These are phyloP conservation scores for Geoglossum cookeanum DNA, from an alignment of 2,329 filamentous ascomycete species.

Conservation along the genomic window DNA sequence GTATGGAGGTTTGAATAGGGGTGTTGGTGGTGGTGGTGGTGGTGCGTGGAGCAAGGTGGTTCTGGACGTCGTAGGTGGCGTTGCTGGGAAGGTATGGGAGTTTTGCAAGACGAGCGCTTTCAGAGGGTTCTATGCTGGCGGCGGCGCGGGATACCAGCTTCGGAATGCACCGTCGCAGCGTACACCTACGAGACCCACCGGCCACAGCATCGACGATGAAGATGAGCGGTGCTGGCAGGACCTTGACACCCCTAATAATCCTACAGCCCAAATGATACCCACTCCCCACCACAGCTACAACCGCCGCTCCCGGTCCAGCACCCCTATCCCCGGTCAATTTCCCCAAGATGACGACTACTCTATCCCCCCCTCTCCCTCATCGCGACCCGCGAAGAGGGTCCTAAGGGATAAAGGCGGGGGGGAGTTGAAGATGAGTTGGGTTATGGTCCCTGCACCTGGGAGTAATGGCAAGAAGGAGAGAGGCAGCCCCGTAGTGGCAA, in stretches of 20 bases:
- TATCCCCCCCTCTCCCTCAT: slow-evolving; percentile 20
- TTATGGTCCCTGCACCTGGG: slow-evolving; percentile 31
- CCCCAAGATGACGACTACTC: slow-evolving; percentile 30
- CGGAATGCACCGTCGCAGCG: slow-evolving; percentile 13
- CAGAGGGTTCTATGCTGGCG: slow-evolving; percentile 70
- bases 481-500: no score
- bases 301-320: slow-evolving; percentile 13
- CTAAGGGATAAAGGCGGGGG: slow-evolving; percentile 30
- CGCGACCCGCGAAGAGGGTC: slow-evolving; percentile 26
- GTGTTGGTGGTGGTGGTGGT: background rate
- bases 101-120: slow-evolving; percentile 59
- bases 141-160: slow-evolving; percentile 51
- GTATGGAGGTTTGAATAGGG: background rate
- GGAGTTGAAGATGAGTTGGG: slow-evolving; percentile 49
- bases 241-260: slow-evolving; percentile 8
- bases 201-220: background rate
- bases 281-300: slow-evolving; percentile 3
- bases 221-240: slow-evolving; percentile 16
- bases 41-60: slow-evolving; percentile 39
- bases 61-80: slow-evolving; percentile 42
- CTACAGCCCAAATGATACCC: background rate
- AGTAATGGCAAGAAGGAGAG: background rate
- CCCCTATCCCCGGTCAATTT: slow-evolving; percentile 34
- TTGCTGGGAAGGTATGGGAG: slow-evolving; percentile 63
- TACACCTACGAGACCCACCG: no score